Conservation (phyloP, 495 filamentous ascomycete species). For the Chaetomium tenue region DNA sequence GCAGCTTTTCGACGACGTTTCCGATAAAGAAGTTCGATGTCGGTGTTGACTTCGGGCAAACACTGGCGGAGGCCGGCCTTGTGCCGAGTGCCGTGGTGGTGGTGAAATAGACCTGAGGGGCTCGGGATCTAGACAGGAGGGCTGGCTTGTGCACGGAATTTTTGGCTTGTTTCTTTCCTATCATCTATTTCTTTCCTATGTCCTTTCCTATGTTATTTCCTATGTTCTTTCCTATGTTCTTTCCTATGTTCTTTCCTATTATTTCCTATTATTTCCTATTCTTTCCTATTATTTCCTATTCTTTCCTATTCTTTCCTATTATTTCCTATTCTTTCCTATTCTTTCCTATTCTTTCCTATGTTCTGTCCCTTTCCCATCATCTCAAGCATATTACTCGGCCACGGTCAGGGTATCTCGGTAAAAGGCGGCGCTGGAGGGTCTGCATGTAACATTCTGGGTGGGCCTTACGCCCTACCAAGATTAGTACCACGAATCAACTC, state of each 20-base stretch:
- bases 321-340: no score
- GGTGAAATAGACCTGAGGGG: slow-evolving; percentile 47
- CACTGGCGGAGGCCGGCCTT: slow-evolving; percentile 86
- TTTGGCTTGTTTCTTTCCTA: no score
- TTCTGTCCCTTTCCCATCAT: no score
- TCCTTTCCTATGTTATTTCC: no score
- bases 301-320: no score
- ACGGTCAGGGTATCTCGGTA: background rate
- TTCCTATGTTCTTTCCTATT: no score
- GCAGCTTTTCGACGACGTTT: slow-evolving; percentile 79
- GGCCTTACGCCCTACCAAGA: background rate
- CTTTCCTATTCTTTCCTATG: no score
- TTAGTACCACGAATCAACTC: background rate
- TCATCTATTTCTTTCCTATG: no score
- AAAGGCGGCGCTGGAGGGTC: background rate
- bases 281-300: no score
- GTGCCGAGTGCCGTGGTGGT: slow-evolving; percentile 86
- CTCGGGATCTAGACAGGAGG: background rate
- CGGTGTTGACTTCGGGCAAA: slow-evolving; percentile 78
- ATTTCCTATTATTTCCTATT: no score
- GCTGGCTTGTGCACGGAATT: background rate
- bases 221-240: no score
- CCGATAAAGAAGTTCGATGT: slow-evolving; percentile 78
- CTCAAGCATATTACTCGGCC: background rate
- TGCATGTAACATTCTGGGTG: background rate